These are phyloP conservation scores for Verruconis gallopava DNA, from an alignment of 2,329 filamentous ascomycete species.

Conservation along the genomic window DNA sequence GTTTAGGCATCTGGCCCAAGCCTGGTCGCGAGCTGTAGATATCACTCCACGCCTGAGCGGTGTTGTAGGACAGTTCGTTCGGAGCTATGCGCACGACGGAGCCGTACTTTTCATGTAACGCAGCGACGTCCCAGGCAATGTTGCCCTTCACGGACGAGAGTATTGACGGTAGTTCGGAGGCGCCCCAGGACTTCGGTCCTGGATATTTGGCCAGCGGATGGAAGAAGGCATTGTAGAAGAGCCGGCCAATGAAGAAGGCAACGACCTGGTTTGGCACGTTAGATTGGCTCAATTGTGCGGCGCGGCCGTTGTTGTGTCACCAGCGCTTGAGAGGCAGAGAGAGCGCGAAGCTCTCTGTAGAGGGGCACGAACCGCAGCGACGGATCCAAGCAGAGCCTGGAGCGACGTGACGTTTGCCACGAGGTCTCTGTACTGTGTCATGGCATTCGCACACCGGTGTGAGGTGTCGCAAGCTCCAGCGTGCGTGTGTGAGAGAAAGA, in stretches of 20 bases:
- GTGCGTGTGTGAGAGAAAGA: background rate
- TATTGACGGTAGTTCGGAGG: background rate
- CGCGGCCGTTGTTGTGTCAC: background rate
- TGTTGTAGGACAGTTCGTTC: slow-evolving; percentile 33
- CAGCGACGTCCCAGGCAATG: background rate
- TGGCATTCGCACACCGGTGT: background rate
- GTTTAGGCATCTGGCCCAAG: slow-evolving; percentile 5
- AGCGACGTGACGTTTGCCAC: background rate
- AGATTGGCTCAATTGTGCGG: background rate
- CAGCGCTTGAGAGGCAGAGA: no score
- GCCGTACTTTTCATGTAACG: slow-evolving; percentile 23
- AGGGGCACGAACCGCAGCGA: background rate
- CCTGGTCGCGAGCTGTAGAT: slow-evolving; percentile 19
- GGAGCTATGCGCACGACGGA: slow-evolving; percentile 35
- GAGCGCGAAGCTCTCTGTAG: background rate
- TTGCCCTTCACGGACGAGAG: background rate
- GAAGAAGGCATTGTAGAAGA: slow-evolving; percentile 10
- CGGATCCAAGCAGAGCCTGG: background rate
- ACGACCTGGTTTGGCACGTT: background rate
- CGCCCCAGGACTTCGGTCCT: background rate
- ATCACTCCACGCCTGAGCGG: slow-evolving; percentile 22
- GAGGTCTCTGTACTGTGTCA: background rate
- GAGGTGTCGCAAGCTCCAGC: background rate
- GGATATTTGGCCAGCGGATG: slow-evolving; percentile 8
- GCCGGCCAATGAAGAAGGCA: slow-evolving; percentile 1